These are phyloP conservation scores for Bruguiera sexangula DNA, from an alignment of 345 rosid genomes.

Conservation along the genomic window DNA sequence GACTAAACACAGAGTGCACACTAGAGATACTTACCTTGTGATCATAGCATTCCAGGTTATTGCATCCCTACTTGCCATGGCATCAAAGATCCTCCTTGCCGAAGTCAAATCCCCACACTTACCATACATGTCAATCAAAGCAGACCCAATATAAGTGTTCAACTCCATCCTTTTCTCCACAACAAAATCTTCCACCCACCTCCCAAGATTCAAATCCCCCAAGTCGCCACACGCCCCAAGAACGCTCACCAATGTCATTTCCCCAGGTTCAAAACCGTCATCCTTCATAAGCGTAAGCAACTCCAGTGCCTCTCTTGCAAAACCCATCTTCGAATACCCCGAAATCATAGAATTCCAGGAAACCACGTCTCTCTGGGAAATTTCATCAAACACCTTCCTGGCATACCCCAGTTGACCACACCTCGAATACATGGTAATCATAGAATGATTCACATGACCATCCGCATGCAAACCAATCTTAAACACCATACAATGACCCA, in stretches of 20 bases:
- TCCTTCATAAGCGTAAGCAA: conserved; percentile 62
- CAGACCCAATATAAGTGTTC: conserved; percentile 55
- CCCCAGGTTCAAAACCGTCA: conserved; percentile 60
- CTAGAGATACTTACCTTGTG: conserved; percentile 46
- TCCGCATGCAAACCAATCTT: conserved; percentile 57
- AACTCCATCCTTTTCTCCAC: conserved; percentile 42
- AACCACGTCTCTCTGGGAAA: conserved; percentile 52
- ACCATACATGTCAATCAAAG: conserved; percentile 73
- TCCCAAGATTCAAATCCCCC: conserved; percentile 69
- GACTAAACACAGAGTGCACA: not conserved
- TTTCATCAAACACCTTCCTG: conserved; percentile 74
- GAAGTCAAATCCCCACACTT: conserved; percentile 73
- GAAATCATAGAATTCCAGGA: conserved; percentile 96
- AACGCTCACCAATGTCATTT: conserved; percentile 76
- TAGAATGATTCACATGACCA: conserved; percentile 55
- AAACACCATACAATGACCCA: conserved; percentile 53
- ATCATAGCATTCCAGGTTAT: conserved; percentile 89
- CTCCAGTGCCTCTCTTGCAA: conserved; percentile 50
- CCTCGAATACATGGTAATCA: conserved; percentile 57
- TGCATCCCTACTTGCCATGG: conserved; percentile 54
- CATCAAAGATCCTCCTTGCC: conserved; percentile 67
- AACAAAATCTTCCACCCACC: conserved; percentile 52
- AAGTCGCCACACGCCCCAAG: conserved; percentile 67
- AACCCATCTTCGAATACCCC: conserved; percentile 68
- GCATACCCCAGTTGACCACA: conserved; percentile 41